phyloP scores from a whole-genome alignment of 192 early-diverging fungal genomes.

The Rhizophagus clarus region DNA sequence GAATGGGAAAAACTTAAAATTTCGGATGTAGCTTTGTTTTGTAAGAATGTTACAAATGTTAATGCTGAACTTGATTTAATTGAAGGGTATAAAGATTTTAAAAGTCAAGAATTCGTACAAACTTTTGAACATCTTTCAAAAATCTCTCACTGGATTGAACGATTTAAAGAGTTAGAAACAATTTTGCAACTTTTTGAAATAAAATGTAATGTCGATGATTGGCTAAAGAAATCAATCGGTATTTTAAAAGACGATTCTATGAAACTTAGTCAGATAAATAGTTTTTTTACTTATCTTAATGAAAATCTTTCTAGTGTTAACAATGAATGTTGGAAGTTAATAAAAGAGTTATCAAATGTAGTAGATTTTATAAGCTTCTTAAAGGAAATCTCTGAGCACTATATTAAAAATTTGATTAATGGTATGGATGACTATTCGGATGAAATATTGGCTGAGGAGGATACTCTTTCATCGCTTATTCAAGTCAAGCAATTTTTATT shows the following conservation, averaged over 20 bases:
- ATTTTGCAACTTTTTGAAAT: no score
- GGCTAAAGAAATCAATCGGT: no score
- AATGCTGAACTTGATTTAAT: conserved; percentile 8
- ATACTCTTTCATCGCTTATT: conserved; percentile 22
- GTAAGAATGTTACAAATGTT: conserved; percentile 18
- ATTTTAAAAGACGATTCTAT: not conserved
- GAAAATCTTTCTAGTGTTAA: not conserved
- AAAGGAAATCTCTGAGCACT: not conserved
- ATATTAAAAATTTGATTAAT: conserved; percentile 34
- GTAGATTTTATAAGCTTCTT: not conserved
- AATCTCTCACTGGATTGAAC: not conserved
- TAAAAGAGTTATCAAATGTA: not conserved
- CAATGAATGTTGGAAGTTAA: not conserved
- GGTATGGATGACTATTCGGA: conserved; percentile 13
- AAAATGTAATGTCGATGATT: not conserved
- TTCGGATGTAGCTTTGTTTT: not conserved
- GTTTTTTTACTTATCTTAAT: not conserved
- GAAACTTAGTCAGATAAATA: not conserved
- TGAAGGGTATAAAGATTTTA: not conserved
- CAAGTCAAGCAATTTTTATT: conserved; percentile 24
- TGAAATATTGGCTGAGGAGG: not conserved
- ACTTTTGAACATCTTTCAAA: not conserved
- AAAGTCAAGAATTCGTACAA: not conserved
- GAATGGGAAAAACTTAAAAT: conserved; percentile 16
- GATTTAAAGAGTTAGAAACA: not conserved